Conservation (phyloP, 225 moss, liverwort and hornwort species). For the Marchantia paleacea region DNA sequence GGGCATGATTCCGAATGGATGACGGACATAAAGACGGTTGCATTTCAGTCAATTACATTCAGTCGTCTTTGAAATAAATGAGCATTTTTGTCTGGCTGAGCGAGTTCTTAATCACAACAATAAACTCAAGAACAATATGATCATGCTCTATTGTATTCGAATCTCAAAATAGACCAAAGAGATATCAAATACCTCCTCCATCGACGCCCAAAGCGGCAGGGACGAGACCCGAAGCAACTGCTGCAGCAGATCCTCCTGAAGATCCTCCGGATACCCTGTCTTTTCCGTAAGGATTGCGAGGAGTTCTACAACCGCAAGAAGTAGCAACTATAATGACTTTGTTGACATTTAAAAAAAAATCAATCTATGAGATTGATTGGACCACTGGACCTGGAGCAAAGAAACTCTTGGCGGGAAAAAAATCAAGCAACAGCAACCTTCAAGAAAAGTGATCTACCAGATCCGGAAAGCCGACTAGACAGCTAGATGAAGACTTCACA, state of each 20-base stretch:
- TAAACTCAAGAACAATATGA: background rate
- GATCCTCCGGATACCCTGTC: conserved; percentile 73
- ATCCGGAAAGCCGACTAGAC: too few relatives aligned
- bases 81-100: background rate
- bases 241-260: conserved; percentile 87
- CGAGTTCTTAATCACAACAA: background rate
- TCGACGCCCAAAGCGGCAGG: conserved; percentile 91
- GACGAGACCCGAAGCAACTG: conserved; percentile 76
- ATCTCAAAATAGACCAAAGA: too few relatives aligned
- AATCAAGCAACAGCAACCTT: too few relatives aligned
- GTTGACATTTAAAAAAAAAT: too few relatives aligned
- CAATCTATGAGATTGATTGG: too few relatives aligned
- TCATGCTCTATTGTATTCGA: too few relatives aligned
- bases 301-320: conserved; percentile 36
- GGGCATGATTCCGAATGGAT: background rate
- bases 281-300: conserved; percentile 72
- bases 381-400: too few relatives aligned
- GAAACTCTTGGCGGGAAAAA: too few relatives aligned
- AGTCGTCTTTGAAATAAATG: background rate
- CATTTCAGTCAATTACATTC: background rate
- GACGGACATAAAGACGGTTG: background rate
- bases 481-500: too few relatives aligned
- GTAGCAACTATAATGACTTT: background rate
- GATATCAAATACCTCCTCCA: conserved; percentile 60
- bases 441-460: too few relatives aligned